These are phyloP conservation scores for Dittrichia graveolens DNA, from an alignment of 129 eudicot species.

Conservation along the genomic window DNA sequence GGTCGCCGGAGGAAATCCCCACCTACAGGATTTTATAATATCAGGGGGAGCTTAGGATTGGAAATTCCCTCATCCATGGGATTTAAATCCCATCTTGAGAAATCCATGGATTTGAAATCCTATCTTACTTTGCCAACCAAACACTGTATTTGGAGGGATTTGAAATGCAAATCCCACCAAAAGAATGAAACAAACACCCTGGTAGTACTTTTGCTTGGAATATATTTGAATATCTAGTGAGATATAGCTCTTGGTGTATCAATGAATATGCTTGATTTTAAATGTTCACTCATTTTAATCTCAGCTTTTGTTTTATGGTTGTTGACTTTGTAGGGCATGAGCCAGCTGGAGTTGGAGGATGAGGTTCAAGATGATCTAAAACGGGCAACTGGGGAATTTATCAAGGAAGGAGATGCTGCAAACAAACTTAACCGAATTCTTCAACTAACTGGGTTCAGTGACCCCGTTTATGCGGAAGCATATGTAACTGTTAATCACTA, in stretches of 20 bases:
- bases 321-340: constrained; percentile 71
- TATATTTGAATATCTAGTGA: neutral
- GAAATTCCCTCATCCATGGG: too few species aligned
- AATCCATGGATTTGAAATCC: too few species aligned
- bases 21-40: too few species aligned
- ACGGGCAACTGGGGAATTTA: constrained; percentile 95
- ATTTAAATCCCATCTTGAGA: too few species aligned
- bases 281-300: neutral
- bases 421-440: constrained; percentile 90
- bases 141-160: too few species aligned
- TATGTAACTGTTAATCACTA: constrained; percentile 97
- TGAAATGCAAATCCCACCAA: too few species aligned
- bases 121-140: too few species aligned
- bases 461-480: constrained; percentile 97
- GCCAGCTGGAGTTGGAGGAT: constrained; percentile 94
- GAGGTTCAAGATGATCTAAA: constrained; percentile 95
- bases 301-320: neutral
- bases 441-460: constrained; percentile 96
- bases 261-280: constrained; percentile 20
- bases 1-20: too few species aligned
- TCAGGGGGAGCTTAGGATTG: too few species aligned
- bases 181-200: too few species aligned
- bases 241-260: neutral
- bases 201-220: too few species aligned
- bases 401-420: constrained; percentile 83